phyloP scores from a whole-genome alignment of 495 filamentous ascomycete species.

The Niebla homalea region DNA sequence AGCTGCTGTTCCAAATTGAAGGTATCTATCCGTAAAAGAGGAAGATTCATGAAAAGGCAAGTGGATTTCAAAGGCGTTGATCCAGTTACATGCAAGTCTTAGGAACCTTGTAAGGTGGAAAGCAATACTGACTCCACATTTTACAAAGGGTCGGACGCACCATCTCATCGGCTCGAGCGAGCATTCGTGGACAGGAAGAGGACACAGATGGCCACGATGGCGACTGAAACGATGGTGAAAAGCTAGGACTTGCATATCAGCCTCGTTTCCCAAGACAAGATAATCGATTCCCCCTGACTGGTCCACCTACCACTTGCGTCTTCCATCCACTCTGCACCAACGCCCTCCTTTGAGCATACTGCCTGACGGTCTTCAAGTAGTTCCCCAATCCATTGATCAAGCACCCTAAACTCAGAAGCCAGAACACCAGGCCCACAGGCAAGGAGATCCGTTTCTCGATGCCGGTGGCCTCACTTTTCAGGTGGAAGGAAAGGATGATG shows the following conservation, averaged over 20 bases:
- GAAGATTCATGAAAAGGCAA: too few species aligned
- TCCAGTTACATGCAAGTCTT: too few species aligned
- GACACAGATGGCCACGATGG: conserved; percentile 71
- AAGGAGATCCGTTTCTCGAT: conserved; percentile 64
- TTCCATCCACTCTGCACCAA: conserved; percentile 91
- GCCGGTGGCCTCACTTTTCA: conserved; percentile 54
- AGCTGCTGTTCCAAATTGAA: too few species aligned
- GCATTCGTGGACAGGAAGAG: conserved; percentile 46
- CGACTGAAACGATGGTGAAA: conserved; percentile 60
- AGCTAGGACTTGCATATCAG: conserved; percentile 29
- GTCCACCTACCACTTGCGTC: conserved; percentile 59
- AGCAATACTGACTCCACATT: too few species aligned
- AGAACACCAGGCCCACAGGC: conserved; percentile 81
- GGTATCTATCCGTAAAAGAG: too few species aligned
- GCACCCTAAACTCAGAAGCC: conserved; percentile 64
- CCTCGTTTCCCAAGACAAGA: neutral
- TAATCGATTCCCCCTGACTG: neutral
- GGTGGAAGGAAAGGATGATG: conserved; percentile 85
- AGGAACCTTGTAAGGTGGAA: too few species aligned
- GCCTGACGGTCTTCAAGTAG: conserved; percentile 76
- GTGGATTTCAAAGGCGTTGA: too few species aligned
- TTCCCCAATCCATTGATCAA: conserved; percentile 67
- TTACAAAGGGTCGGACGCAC: too few species aligned
- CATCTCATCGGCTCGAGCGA: neutral
- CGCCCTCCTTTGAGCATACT: conserved; percentile 63